These are phyloP conservation scores for Obba rivulosa DNA, from an alignment of 768 basidiomycete genomes.

Conservation along the genomic window DNA sequence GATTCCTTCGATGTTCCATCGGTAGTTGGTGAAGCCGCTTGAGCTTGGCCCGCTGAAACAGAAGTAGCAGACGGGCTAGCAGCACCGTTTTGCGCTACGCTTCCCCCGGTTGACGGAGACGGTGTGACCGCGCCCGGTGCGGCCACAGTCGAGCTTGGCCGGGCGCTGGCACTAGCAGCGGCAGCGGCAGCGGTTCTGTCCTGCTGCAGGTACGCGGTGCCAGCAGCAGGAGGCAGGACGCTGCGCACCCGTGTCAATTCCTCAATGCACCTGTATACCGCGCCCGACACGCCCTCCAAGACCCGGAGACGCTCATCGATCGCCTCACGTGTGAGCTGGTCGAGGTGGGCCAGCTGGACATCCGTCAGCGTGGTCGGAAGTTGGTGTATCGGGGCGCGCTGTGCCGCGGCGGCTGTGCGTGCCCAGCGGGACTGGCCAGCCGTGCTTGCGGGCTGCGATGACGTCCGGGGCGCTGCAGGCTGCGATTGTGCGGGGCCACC, in stretches of 20 bases:
- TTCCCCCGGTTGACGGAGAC: no score
- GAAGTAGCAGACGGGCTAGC: no score
- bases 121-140: no score
- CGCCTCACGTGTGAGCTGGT: slow-evolving; percentile 66
- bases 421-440: background rate
- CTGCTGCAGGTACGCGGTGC: background rate
- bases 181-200: no score
- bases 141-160: no score
- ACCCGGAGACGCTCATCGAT: slow-evolving; percentile 81
- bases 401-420: slow-evolving; percentile 4
- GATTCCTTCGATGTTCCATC: no score
- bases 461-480: background rate
- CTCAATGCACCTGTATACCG: slow-evolving; percentile 69
- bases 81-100: no score
- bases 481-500: slow-evolving; percentile 1
- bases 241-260: slow-evolving; percentile 76
- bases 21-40: no score
- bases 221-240: slow-evolving; percentile 41
- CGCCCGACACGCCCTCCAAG: slow-evolving; percentile 70
- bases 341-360: slow-evolving; percentile 60
- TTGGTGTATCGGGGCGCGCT: slow-evolving; percentile 19
- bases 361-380: slow-evolving; percentile 46
- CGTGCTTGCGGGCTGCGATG: background rate
- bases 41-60: no score
- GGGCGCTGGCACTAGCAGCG: no score